A percentile compares a stretch with the other conserved stretches of the same genome.
Evolutionary conservation across 2,329 filamentous ascomycete genomes (phyloP).

Genomic region (Hymenoscyphus salicellus): DNA sequence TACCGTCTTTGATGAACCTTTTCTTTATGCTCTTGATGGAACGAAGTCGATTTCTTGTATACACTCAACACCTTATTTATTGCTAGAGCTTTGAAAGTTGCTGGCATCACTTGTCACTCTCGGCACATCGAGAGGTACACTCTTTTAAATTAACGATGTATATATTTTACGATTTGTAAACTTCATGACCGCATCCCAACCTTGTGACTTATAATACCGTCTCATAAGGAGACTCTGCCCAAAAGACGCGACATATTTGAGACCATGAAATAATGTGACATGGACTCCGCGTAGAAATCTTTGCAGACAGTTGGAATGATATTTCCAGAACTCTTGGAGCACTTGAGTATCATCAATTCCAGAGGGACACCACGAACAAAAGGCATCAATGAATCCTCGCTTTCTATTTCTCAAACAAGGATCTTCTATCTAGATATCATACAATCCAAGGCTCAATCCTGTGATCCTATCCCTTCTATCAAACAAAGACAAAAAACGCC

Average conservation of each 20-base stretch:
- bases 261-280: no score
- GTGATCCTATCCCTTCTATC: not conserved
- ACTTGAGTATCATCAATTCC: no score
- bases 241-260: no score
- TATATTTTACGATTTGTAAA: not conserved
- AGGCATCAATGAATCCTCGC: no score
- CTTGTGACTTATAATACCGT: not conserved
- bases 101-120: not conserved
- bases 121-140: not conserved
- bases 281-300: no score
- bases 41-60: not conserved
- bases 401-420: not conserved
- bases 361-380: no score
- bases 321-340: no score
- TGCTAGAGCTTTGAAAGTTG: not conserved
- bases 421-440: slow-evolving; percentile 4
- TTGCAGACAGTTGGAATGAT: no score
- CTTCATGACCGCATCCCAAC: not conserved
- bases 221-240: no score
- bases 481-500: slow-evolving; percentile 2
- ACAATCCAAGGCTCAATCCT: slow-evolving; percentile 7
- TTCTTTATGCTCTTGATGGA: not conserved
- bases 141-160: not conserved
- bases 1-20: not conserved
- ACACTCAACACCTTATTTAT: not conserved